Base-by-base conservation (phyloP, 1,139 yeast species). In the Pichia sp. region DNA sequence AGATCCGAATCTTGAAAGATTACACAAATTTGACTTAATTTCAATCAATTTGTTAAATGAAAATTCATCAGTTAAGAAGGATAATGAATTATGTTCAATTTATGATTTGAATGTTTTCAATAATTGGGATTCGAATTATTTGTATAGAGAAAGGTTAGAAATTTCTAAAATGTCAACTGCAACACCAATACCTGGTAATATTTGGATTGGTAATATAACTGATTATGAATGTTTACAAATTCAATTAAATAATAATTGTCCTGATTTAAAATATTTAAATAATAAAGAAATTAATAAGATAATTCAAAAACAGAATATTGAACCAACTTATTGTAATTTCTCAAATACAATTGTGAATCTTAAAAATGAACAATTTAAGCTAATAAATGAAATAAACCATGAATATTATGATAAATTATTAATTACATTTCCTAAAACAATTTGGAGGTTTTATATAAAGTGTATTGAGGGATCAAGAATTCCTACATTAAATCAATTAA, bases 121-220 rank as follows among this genome's bases (percentile, higher is more conserved):
- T 54, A 76, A 81, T 59, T 87, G 95, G 95, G 90, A 85, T 61
- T 73, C 80, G 36, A 87, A 88, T 62, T 83, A 84, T 62, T 73
- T 79, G 39, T 75, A 82, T 53, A 82, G 86, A 61, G 98, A 91
- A 65, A 81, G 87, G 55, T 73, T 87, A 13, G 96, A 90, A 67
- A 84, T 90, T 56, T 74, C 89, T 3, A 80, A 80, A 63, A 87
- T 91, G 93, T 84, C 96, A 0, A 74, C 88, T 3, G 95, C 96
- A 0, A 79, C 95, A 0, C 74, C 73, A 19, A 68, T 71, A 18
- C 74, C 79, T 45, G 48, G 51, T 13, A 27, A 52, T 45, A 79
- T 90, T 5, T 91, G 91, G 91, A 74, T 84, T 47, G 98, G 98
- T 1, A 91, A 90, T 62, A 72, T 81, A 1, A 74, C 79, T 1